phyloP scores from a whole-genome alignment of 2,329 filamentous ascomycete genomes.

The Calonectria honghensis region DNA sequence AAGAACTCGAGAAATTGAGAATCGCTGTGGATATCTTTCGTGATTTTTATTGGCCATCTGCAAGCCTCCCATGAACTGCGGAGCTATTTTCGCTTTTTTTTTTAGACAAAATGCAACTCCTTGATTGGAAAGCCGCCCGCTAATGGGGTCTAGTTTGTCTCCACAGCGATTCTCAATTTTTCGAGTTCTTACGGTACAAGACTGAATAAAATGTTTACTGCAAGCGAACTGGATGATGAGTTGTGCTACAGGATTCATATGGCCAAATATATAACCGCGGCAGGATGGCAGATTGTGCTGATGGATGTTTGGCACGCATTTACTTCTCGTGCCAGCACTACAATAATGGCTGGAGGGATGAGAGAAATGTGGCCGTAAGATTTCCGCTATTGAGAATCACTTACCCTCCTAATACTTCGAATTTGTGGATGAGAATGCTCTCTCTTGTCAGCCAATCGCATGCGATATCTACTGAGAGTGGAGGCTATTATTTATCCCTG shows the following conservation, averaged over 20 bases:
- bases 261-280: neutral
- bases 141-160: too few species aligned
- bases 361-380: neutral
- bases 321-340: neutral
- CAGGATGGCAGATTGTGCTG: neutral
- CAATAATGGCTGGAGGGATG: neutral
- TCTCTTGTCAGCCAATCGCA: neutral
- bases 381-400: neutral
- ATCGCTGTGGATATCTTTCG: too few species aligned
- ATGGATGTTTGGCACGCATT: neutral
- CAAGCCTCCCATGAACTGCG: too few species aligned
- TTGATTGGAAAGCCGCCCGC: too few species aligned
- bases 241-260: neutral
- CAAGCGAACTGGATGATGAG: neutral
- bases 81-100: too few species aligned
- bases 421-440: neutral
- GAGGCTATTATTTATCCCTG: neutral
- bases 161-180: too few species aligned
- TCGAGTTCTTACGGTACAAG: neutral
- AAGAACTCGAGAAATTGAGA: too few species aligned
- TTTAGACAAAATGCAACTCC: too few species aligned
- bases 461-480: too few species aligned
- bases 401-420: neutral
- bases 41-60: too few species aligned
- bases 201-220: neutral